Evolutionary conservation across 164 flowering plant genomes (phyloP).

Genomic region (Chimonanthus salicifolius): DNA sequence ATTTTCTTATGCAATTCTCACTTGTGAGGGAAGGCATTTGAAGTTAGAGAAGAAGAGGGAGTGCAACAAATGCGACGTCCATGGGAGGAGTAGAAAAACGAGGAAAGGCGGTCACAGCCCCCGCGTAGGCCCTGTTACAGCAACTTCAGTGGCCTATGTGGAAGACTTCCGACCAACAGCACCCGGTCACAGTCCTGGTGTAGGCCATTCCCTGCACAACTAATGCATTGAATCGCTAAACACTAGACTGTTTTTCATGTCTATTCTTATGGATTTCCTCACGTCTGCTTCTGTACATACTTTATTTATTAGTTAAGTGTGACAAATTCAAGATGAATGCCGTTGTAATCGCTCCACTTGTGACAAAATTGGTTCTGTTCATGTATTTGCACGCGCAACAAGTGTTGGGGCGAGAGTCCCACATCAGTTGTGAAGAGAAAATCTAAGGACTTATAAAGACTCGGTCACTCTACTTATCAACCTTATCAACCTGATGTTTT

Average conservation of each 20-base stretch:
- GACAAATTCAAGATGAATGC: background rate
- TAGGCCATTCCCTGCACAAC: conserved; percentile 2
- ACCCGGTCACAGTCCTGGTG: conserved; percentile 6
- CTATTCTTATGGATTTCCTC: background rate
- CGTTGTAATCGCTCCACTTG: background rate
- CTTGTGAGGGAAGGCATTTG: background rate
- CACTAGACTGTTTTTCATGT: background rate
- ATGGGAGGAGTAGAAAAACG: background rate
- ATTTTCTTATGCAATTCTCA: background rate
- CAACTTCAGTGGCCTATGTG: background rate
- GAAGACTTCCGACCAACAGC: background rate
- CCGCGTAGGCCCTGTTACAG: background rate
- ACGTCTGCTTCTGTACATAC: background rate
- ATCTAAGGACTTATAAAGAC: too few relatives aligned
- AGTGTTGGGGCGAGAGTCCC: too few relatives aligned
- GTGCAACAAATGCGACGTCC: background rate
- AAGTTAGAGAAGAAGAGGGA: background rate
- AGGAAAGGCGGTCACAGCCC: background rate
- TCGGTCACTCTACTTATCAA: too few relatives aligned
- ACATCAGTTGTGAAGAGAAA: too few relatives aligned
- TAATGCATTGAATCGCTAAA: background rate
- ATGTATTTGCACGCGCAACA: too few relatives aligned
- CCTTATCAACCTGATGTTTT: too few relatives aligned
- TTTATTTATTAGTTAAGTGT: background rate
- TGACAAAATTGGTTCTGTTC: too few relatives aligned